Percentiles rank a stretch among this genome's conserved stretches.
Conservation (phyloP, 78 protist species). For the Chrysochromulina parva region DNA sequence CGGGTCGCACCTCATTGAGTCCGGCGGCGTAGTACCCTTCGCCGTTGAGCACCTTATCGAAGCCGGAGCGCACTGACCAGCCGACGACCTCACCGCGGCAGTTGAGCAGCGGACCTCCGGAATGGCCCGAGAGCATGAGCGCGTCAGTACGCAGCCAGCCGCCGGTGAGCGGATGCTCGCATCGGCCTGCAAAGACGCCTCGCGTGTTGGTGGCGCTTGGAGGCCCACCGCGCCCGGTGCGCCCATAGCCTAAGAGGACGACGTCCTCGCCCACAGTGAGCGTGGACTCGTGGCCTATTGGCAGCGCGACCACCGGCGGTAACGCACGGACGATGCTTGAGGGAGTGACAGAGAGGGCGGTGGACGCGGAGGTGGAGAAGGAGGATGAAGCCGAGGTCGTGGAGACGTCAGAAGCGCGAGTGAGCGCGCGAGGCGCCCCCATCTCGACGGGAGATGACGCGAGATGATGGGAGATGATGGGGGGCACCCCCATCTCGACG, state of each 20-base stretch:
- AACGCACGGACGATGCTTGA: no score
- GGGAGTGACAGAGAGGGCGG: no score
- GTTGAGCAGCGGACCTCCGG: neutral
- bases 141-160: constrained; percentile 1
- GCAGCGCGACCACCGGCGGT: no score
- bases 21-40: constrained; percentile 13
- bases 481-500: no score
- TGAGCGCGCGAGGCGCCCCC: no score
- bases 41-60: neutral
- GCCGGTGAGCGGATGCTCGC: neutral
- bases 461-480: no score
- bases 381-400: no score
- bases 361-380: no score
- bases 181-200: neutral
- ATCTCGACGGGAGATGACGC: no score
- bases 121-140: neutral
- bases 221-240: neutral
- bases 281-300: no score
- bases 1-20: neutral
- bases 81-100: neutral
- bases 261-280: no score
- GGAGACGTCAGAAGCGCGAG: no score
- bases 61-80: neutral
- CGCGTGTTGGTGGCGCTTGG: neutral
- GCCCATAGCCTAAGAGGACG: neutral